Evolutionary conservation across 805 yeast species (phyloP), one percentile per base, ranked within the genome.

Genomic region (Saturnispora galanensis): DNA sequence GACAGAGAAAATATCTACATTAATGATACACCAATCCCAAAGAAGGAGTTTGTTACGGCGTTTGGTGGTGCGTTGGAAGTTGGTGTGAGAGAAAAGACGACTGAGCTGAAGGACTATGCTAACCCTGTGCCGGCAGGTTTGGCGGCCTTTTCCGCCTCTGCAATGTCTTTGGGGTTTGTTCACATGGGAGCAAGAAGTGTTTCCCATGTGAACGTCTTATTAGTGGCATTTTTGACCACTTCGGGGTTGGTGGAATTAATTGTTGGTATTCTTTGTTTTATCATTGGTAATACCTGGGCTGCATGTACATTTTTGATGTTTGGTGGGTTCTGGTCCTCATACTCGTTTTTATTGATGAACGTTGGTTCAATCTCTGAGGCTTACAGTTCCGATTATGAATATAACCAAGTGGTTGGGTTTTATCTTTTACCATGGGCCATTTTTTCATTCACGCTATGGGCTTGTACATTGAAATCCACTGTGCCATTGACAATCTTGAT

Each of bases 1-100:
- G 74, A 70, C 42, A 62, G 63, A 16, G 68, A 70, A 34, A 60
- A 62, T 48, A 63, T 73, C 35, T 64, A 64, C 46, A 64, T 73
- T 36, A 72, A 70, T 42, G 64, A 66, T 42, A 54, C 59, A 34
- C 60, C 64, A 21, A 73, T 76, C 59, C 66, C 68, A 45, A 69
- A 74, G 44, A 67, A 67, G 28, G 88, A 81, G 45, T 71, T 81
- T 50, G 59, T 76, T 51, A 66, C 67, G 31, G 87, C 85, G 2
- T 79, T 80, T 55, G 84, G 82, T 12, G 84, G 84, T 54, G 66
- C 67, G 9, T 61, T 72, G 46, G 68, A 69, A 41, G 67, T 75
- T 5, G 71, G 77, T 42, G 55, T 63, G 32, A 52, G 65, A 43
- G 54, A 51, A 35, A 52, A 47, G 17, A 59, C 65, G 10, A 31